Percentiles rank a stretch among this genome's conserved stretches.
Conservation (phyloP, 306 rosid genomes). For the Fragaria nilgerrensis region DNA sequence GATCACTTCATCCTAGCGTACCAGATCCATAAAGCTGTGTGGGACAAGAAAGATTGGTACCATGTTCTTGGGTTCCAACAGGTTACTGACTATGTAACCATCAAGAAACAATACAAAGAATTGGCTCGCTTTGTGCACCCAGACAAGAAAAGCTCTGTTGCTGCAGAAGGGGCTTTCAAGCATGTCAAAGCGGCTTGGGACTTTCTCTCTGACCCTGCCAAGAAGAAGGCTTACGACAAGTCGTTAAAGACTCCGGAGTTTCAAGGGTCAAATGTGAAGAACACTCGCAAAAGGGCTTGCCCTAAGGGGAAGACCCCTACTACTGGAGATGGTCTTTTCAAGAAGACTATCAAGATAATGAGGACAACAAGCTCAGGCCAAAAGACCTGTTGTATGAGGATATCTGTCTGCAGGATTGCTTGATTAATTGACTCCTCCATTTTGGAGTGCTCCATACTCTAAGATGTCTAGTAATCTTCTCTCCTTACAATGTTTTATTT, state of each 20-base stretch:
- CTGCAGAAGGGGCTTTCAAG: neutral
- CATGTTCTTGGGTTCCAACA: neutral
- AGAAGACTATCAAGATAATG: neutral
- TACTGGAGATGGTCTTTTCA: neutral
- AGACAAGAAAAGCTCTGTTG: neutral
- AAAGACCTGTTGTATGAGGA: no score
- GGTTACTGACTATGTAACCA: neutral
- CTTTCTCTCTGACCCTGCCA: neutral
- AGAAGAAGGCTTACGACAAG: constrained; percentile 2
- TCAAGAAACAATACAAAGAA: constrained; percentile 4
- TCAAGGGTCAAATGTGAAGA: neutral
- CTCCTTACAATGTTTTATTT: no score
- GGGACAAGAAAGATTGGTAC: neutral
- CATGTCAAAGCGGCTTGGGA: neutral
- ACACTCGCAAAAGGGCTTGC: neutral
- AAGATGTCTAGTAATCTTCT: no score
- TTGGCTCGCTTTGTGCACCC: constrained; percentile 1
- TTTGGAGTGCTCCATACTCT: neutral
- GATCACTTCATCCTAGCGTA: neutral
- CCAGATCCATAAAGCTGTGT: neutral
- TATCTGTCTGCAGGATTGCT: no score
- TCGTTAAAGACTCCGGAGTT: neutral
- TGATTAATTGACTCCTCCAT: neutral
- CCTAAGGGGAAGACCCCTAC: neutral
- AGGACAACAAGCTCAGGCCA: no score